Percentiles rank a stretch among this genome's conserved stretches.
These are phyloP conservation scores for Leucosporidium scottii DNA, from an alignment of 768 basidiomycete species.

Conservation along the genomic window DNA sequence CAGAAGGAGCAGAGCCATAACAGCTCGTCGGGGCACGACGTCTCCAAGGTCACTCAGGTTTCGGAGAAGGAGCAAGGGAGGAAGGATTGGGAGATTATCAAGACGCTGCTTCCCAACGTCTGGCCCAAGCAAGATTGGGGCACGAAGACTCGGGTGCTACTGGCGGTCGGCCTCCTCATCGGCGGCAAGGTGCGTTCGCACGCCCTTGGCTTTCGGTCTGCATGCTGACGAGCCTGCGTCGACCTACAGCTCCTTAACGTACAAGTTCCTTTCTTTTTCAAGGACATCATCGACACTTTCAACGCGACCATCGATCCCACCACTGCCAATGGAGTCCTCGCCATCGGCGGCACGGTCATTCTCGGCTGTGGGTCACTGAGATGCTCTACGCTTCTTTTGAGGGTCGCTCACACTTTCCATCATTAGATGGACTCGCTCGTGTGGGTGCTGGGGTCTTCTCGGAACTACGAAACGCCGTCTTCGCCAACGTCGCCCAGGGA, in stretches of 20 bases:
- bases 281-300: slow-evolving; percentile 77
- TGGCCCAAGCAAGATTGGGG: slow-evolving; percentile 76
- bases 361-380: slow-evolving; percentile 88
- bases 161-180: slow-evolving; percentile 73
- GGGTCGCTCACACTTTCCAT: not conserved
- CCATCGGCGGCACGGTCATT: slow-evolving; percentile 80
- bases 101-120: slow-evolving; percentile 72
- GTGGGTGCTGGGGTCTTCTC: slow-evolving; percentile 82
- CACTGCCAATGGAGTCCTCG: slow-evolving; percentile 67
- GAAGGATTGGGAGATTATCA: slow-evolving; percentile 76
- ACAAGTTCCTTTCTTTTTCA: slow-evolving; percentile 96
- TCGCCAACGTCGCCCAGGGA: slow-evolving; percentile 88
- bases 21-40: slow-evolving; percentile 10
- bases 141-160: slow-evolving; percentile 69
- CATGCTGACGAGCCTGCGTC: not conserved
- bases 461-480: slow-evolving; percentile 89
- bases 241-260: slow-evolving; percentile 72
- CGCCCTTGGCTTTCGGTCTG: not conserved
- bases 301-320: slow-evolving; percentile 68
- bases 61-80: slow-evolving; percentile 26
- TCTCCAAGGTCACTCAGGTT: slow-evolving; percentile 1
- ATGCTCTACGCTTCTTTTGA: too few relatives aligned
- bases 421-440: slow-evolving; percentile 77
- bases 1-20: slow-evolving; percentile 15
- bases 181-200: slow-evolving; percentile 64